A percentile compares a stretch with the other conserved stretches of the same genome.
Conservation (phyloP, 202 grass and related monocot genomes). For the Carex sylvatica region DNA sequence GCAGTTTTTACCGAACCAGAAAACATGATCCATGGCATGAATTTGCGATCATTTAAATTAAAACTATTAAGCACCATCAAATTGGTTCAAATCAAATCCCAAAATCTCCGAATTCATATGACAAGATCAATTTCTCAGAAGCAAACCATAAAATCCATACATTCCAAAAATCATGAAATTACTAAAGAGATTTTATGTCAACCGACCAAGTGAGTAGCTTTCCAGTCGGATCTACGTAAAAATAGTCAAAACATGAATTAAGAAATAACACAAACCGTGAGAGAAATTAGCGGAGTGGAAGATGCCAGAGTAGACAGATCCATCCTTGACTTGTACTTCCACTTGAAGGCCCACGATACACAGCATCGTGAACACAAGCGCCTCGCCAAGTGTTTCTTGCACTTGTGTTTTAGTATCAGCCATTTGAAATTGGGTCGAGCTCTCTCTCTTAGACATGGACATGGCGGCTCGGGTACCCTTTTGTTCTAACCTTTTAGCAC, state of each 20-base stretch:
- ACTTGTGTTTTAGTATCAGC: conserved; percentile 15
- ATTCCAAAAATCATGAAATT: background rate
- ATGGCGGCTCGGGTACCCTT: conserved; percentile 11
- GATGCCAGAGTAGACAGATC: conserved; percentile 89
- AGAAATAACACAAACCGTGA: conserved; percentile 45
- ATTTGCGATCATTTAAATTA: background rate
- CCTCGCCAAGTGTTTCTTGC: conserved; percentile 28
- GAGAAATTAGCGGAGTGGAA: conserved; percentile 84
- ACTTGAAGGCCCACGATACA: conserved; percentile 81
- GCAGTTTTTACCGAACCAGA: background rate
- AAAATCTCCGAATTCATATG: background rate
- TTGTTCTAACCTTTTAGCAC: background rate
- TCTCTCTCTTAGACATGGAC: conserved; percentile 35
- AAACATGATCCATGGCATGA: conserved; percentile 7
- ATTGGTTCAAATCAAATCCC: conserved; percentile 6
- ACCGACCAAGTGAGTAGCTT: background rate
- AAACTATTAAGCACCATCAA: background rate
- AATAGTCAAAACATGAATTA: background rate
- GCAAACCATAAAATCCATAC: background rate
- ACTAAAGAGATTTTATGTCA: background rate
- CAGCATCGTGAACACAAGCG: conserved; percentile 62
- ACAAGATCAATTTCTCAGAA: background rate
- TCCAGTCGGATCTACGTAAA: background rate
- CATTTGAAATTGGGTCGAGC: conserved; percentile 19
- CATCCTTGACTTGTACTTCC: conserved; percentile 87